Evolutionary conservation across 768 basidiomycete genomes (phyloP), one percentile per base, ranked within the genome.

Genomic region (Suillus plorans): DNA sequence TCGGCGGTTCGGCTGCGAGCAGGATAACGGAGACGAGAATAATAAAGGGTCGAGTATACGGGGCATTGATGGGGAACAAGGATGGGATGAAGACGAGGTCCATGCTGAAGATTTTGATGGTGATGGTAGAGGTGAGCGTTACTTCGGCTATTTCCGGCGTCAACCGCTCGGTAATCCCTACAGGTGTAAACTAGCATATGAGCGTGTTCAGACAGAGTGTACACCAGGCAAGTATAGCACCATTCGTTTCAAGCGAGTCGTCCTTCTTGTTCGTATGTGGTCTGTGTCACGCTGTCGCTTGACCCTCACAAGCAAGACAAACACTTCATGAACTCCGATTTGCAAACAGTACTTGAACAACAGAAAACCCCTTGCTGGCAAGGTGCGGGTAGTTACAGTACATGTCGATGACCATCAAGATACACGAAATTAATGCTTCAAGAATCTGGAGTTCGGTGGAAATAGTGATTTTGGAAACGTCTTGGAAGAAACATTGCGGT

Each of bases 391-490:
- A 18, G 14, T 28, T 59, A 28, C 18, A 20, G 37, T 59, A 28
- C 58, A 59, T 42, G 25, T 42, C 58, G 3, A 20, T 12, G 18
- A 31, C 25, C 25, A 42, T 59, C 37, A 28, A 16, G 39, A 59
- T 28, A 41, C 25, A 28, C 57, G 6, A 16, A 28, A 20, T 42
- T 42, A 36, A 39, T 3, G 36, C 63, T 47, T 64, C 5, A 36
- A 45, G 45, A 65, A 64, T 34, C 44, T 53, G 36, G 64, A 47
- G 34, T 69, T 69, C 55, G 63, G 61, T 36, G 65, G 78, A 75
- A 84, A 77, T 65, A 89, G 70, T 12, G 76, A 79, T 58, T 74
- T 74, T 8, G 86, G 83, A 65, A 88, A 82, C 68, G 78, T 82
- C 74, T 81, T 85, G 39, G 81, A 80, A 42, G 87, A 78, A 63